Evolutionary conservation across 1,284 basidiomycete species (phyloP).

Genomic region (Pseudomicrostroma phylloplanum): DNA sequence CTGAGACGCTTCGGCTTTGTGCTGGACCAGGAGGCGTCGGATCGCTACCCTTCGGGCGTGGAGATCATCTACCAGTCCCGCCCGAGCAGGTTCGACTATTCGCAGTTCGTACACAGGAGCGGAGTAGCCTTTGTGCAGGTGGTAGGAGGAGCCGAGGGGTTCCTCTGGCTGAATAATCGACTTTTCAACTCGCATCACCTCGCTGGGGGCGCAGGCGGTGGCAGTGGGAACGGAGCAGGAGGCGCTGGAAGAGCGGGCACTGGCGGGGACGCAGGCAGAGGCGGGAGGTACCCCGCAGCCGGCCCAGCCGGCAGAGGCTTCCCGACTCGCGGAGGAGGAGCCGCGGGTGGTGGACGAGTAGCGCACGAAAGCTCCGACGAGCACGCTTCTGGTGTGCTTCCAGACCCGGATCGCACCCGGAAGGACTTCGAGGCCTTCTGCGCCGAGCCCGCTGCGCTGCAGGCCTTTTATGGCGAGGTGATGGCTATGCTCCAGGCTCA

Average conservation of each 20-base stretch:
- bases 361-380: neutral
- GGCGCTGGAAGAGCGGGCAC: neutral
- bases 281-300: neutral
- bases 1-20: conserved; percentile 45
- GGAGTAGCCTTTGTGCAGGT: conserved; percentile 50
- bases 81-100: conserved; percentile 44
- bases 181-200: conserved; percentile 33
- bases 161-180: conserved; percentile 48
- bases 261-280: neutral
- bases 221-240: neutral
- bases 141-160: conserved; percentile 39
- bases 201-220: neutral
- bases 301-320: neutral
- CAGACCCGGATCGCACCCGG: conserved; percentile 33
- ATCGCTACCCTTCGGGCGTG: conserved; percentile 30
- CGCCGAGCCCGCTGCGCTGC: conserved; percentile 25
- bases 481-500: conserved; percentile 1
- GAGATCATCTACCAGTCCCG: conserved; percentile 42
- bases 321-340: conserved; percentile 11
- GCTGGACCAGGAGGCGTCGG: conserved; percentile 45
- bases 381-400: conserved; percentile 1
- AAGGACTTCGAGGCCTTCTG: conserved; percentile 36
- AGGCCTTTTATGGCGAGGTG: conserved; percentile 32
- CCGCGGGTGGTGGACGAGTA: too few relatives aligned
- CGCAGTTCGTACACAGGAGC: conserved; percentile 45